Evolutionary conservation across 2,329 filamentous ascomycete genomes (phyloP), one percentile per base, ranked within the genome.

Genomic region (Colletotrichum salicis): DNA sequence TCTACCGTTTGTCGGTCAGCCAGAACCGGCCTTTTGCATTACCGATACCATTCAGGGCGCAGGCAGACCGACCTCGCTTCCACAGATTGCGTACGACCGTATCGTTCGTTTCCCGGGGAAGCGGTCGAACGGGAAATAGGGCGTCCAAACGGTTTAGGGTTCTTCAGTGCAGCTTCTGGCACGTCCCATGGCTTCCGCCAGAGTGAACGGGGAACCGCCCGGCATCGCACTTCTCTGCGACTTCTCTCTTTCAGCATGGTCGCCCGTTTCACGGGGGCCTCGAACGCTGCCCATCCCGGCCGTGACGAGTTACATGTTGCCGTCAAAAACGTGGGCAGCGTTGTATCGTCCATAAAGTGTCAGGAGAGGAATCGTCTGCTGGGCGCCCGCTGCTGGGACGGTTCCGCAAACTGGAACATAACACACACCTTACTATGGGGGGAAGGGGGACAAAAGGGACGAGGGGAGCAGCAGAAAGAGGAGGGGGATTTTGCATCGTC

Each of bases 261-360:
- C 63, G 15, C 48, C 63, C 57, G 68, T 63, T 68, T 71, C 64
- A 68, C 57, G 11, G 24, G 64, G n/a, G 5, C 41, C 22, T 35
- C 57, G 29, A 62, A 67, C 37, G 56, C 45, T 15, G 57, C 24
- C 51, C 64, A 67, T 62, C 68, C 51, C 57, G 24, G 63, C 64
- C 27, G 35, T 31, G 51, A 52, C 52, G 52, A 52, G 68, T 67
- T 57, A 35, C 57, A 62, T 29, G 31, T 62, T 67, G 68, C 68
- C 68, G 68, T 71, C 64, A 68, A 68, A 58, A 71, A 71, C 64
- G 68, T 71, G 68, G 51, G 52, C 33, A 68, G 52, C 54, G 68
- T 71, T 37, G 64, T 19, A 67, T 68, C 68, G 52, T 48, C 31
- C 24, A 62, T 31, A 58, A 48, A 48, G 29, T 68, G 64, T 35